Evolutionary conservation across 1,284 basidiomycete genomes (phyloP).

Genomic region (Xanthoconium separans): DNA sequence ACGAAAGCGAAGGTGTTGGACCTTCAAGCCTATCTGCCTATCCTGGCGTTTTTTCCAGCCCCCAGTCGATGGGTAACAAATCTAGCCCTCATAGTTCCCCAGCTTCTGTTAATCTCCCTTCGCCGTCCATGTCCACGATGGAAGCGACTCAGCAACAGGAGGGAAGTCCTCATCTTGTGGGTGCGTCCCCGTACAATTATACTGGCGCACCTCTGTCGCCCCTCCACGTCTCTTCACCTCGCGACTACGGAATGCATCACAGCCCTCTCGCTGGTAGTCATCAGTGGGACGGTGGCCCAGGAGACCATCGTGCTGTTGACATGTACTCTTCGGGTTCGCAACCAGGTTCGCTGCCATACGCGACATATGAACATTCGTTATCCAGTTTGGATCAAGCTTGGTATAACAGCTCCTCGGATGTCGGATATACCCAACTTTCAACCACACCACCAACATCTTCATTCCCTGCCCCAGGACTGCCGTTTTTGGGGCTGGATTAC

Average conservation of each 20-base stretch:
- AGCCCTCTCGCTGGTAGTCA: constrained; percentile 40
- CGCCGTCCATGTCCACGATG: constrained; percentile 53
- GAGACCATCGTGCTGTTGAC: constrained; percentile 39
- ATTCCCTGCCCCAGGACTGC: constrained; percentile 68
- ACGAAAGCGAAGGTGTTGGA: constrained; percentile 53
- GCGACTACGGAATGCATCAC: constrained; percentile 53
- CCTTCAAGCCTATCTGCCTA: constrained; percentile 37
- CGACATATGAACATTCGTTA: constrained; percentile 41
- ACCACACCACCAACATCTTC: constrained; percentile 57
- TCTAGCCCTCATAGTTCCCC: constrained; percentile 72
- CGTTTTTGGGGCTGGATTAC: constrained; percentile 77
- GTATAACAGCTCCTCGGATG: constrained; percentile 45
- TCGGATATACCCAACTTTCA: constrained; percentile 44
- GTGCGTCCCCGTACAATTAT: constrained; percentile 38
- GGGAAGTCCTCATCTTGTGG: constrained; percentile 42
- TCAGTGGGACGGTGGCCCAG: constrained; percentile 45
- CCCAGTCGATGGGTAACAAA: constrained; percentile 42
- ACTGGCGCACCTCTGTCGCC: constrained; percentile 49
- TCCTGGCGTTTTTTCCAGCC: constrained; percentile 54
- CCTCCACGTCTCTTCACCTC: constrained; percentile 47
- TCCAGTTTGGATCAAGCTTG: constrained; percentile 47
- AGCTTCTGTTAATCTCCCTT: constrained; percentile 66
- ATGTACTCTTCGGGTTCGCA: constrained; percentile 43
- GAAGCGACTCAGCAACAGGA: constrained; percentile 41
- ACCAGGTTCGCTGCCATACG: constrained; percentile 34